phyloP scores from a whole-genome alignment of 2,329 filamentous ascomycete genomes.

The Claviceps fusiformis region DNA sequence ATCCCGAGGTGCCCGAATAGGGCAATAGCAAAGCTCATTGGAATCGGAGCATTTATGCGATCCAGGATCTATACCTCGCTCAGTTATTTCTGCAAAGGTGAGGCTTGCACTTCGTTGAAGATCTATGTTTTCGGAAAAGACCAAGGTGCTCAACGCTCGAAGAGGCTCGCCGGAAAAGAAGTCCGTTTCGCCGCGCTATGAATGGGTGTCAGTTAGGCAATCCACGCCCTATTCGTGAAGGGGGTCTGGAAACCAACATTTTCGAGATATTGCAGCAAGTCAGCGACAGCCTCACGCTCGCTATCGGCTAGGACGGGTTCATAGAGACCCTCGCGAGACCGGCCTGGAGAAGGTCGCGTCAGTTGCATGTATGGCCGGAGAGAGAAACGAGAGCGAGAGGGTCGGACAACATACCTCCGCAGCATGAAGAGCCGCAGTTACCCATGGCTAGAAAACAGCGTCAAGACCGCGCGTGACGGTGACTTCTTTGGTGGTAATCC shows the following conservation, averaged over 20 bases:
- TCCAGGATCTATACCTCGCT: slow-evolving; percentile 57
- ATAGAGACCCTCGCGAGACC: slow-evolving; percentile 68
- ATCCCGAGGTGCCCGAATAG: background rate
- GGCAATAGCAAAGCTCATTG: background rate
- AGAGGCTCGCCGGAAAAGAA: slow-evolving; percentile 96
- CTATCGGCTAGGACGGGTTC: slow-evolving; percentile 85
- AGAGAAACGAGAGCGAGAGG: slow-evolving; percentile 4
- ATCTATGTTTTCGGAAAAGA: slow-evolving; percentile 98
- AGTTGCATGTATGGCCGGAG: slow-evolving; percentile 9
- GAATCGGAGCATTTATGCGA: background rate
- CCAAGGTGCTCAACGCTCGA: slow-evolving; percentile 82
- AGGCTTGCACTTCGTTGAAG: slow-evolving; percentile 92
- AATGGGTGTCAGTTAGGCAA: slow-evolving; percentile 1
- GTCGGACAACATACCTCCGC: slow-evolving; percentile 27
- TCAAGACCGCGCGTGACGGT: background rate
- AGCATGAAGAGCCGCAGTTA: slow-evolving; percentile 47
- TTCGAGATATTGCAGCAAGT: slow-evolving; percentile 88
- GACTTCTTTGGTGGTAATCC: background rate
- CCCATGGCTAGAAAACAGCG: slow-evolving; percentile 33
- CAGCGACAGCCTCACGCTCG: slow-evolving; percentile 92
- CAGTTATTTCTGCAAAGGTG: slow-evolving; percentile 97
- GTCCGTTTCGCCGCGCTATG: slow-evolving; percentile 84
- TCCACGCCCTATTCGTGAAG: background rate
- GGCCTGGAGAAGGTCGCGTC: slow-evolving; percentile 35
- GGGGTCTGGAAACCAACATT: slow-evolving; percentile 50